Evolutionary conservation across 805 yeast genomes (phyloP).

Genomic region (Lachancea thermotolerans): DNA sequence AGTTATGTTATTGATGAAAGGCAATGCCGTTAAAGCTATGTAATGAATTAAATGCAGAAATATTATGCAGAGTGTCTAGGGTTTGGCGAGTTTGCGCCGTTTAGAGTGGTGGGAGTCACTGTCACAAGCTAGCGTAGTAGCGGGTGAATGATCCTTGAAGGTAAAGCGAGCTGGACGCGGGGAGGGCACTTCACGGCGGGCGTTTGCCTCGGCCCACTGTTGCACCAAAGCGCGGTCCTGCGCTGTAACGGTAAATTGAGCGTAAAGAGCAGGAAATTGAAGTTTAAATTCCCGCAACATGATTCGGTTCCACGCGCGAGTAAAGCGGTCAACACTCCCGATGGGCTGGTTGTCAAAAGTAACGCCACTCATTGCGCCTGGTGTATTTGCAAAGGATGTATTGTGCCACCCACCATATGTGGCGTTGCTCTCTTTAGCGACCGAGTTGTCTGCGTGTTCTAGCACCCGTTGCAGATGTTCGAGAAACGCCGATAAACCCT

Average conservation of each 20-base stretch:
- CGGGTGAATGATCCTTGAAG: conserved; percentile 3
- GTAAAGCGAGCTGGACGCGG: background rate
- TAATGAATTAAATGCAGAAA: too few relatives aligned
- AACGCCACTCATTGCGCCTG: too few relatives aligned
- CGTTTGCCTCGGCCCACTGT: conserved; percentile 1
- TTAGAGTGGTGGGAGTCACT: conserved; percentile 3
- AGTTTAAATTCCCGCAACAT: conserved; percentile 23
- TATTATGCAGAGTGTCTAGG: too few relatives aligned
- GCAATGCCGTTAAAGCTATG: background rate
- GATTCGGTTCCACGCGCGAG: conserved; percentile 28
- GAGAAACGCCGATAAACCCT: conserved; percentile 20
- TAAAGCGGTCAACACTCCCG: too few relatives aligned
- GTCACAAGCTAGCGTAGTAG: conserved; percentile 8
- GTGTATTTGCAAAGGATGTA: too few relatives aligned
- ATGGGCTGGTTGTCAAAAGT: too few relatives aligned
- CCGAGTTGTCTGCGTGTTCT: background rate
- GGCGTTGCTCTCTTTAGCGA: too few relatives aligned
- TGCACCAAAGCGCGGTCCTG: conserved; percentile 1
- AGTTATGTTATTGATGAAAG: background rate
- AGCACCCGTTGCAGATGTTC: conserved; percentile 7
- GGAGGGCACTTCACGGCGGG: background rate
- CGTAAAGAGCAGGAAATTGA: conserved; percentile 24
- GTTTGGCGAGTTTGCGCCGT: conserved; percentile 2
- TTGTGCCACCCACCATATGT: too few relatives aligned
- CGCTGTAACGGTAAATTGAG: background rate